These are phyloP conservation scores for Puya raimondii DNA, from an alignment of 176 grass and related monocot genomes.

Conservation along the genomic window DNA sequence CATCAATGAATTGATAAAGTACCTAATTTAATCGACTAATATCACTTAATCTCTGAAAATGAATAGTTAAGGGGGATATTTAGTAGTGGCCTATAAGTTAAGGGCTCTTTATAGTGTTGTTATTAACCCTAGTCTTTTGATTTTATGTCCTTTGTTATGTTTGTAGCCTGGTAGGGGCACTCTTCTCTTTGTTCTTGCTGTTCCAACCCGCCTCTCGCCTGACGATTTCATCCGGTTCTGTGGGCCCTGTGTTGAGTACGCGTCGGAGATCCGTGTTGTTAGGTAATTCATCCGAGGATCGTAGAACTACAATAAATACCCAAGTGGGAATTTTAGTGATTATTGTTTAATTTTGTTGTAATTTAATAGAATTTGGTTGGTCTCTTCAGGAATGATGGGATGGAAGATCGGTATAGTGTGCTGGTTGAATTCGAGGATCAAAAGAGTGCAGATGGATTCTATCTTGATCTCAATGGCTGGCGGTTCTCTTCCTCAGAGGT, in stretches of 20 bases:
- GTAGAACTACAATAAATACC: neutral
- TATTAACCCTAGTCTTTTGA: neutral
- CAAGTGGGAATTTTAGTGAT: neutral
- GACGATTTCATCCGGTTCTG: conserved; percentile 87
- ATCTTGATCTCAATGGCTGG: conserved; percentile 93
- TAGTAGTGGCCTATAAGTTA: neutral
- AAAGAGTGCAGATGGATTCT: conserved; percentile 60
- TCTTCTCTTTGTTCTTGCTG: conserved; percentile 61
- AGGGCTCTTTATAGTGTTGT: neutral
- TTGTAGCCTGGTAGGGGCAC: conserved; percentile 46
- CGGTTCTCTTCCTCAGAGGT: conserved; percentile 71
- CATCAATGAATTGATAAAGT: too few species aligned
- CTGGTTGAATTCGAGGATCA: conserved; percentile 90
- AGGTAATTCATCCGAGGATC: conserved; percentile 28
- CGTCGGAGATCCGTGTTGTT: conserved; percentile 48
- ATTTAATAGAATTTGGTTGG: neutral
- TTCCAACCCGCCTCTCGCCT: conserved; percentile 49
- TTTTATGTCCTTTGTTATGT: conserved; percentile 1
- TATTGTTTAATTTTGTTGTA: neutral
- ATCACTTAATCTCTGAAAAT: too few species aligned
- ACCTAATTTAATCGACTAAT: too few species aligned
- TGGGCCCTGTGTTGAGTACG: conserved; percentile 48
- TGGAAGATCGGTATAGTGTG: conserved; percentile 88
- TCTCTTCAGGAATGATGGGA: conserved; percentile 38
- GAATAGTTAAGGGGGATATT: too few species aligned